Evolutionary conservation across 2,329 filamentous ascomycete genomes (phyloP).

Genomic region (Myriosclerotinia scirpicola): DNA sequence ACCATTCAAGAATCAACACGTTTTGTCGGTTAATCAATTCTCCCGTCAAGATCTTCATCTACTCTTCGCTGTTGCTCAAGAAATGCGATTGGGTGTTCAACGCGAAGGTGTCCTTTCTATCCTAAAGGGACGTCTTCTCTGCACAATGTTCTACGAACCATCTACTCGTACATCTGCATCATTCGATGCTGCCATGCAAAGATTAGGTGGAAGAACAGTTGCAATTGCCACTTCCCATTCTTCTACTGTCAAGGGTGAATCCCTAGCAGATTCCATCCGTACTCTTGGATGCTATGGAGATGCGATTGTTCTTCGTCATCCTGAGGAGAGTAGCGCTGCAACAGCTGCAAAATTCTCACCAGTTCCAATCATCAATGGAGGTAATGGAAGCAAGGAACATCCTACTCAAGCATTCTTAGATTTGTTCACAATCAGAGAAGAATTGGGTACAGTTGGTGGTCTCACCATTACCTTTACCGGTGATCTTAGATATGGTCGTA

Average conservation of each 20-base stretch:
- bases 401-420: conserved; percentile 97
- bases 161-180: conserved; percentile 94
- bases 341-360: conserved; percentile 83
- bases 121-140: conserved; percentile 81
- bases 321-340: conserved; percentile 75
- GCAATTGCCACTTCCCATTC: conserved; percentile 80
- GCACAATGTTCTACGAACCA: conserved; percentile 96
- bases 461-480: conserved; percentile 95
- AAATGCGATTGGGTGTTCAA: conserved; percentile 95
- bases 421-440: conserved; percentile 97
- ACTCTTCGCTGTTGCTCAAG: conserved; percentile 93
- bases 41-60: conserved; percentile 83
- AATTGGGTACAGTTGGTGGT: conserved; percentile 91
- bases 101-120: conserved; percentile 86
- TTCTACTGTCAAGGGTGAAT: conserved; percentile 91
- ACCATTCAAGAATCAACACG: conserved; percentile 84
- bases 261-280: conserved; percentile 87
- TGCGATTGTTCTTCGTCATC: conserved; percentile 93
- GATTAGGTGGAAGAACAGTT: conserved; percentile 85
- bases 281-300: conserved; percentile 94
- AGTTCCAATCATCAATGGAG: conserved; percentile 94
- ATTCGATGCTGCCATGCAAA: conserved; percentile 98
- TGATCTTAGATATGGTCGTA: conserved; percentile 88
- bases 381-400: conserved; percentile 94
- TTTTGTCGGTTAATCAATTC: conserved; percentile 91